phyloP scores from a whole-genome alignment of 2,329 filamentous ascomycete genomes.

The Trichoderma koningiopsis region DNA sequence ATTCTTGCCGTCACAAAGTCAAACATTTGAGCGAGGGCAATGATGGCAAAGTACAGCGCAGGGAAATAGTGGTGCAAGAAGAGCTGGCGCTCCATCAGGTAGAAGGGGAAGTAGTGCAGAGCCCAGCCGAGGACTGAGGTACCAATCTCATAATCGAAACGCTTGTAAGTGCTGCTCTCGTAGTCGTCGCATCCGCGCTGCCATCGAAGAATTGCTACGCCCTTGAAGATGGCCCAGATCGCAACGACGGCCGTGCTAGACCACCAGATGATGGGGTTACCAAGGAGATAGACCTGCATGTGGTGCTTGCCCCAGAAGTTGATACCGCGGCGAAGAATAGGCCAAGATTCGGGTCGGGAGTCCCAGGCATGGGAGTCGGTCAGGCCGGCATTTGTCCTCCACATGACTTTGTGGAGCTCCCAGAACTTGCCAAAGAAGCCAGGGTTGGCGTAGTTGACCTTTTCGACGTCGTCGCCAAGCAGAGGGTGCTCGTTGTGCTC shows the following conservation, averaged over 20 bases:
- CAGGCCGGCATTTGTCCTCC: constrained; percentile 94
- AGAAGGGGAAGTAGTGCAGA: constrained; percentile 99
- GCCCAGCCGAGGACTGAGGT: constrained; percentile 90
- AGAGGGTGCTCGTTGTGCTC: constrained; percentile 86
- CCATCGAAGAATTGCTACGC: constrained; percentile 84
- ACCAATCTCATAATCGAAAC: constrained; percentile 96
- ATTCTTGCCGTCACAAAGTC: constrained; percentile 82
- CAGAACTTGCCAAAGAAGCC: constrained; percentile 98
- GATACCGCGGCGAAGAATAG: constrained; percentile 87
- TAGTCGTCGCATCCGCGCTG: constrained; percentile 93
- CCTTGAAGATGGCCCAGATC: constrained; percentile 83
- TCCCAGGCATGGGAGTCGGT: constrained; percentile 98
- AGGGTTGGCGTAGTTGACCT: constrained; percentile 92
- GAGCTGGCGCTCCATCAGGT: constrained; percentile 94
- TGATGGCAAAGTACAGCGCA: constrained; percentile 90
- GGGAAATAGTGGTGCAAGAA: constrained; percentile 99
- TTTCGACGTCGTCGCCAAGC: constrained; percentile 75
- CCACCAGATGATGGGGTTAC: constrained; percentile 96
- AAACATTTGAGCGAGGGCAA: constrained; percentile 84
- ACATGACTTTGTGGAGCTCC: constrained; percentile 98
- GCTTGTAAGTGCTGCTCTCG: constrained; percentile 78
- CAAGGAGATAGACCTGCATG: constrained; percentile 93
- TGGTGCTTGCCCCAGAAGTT: constrained; percentile 98
- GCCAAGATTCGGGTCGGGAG: constrained; percentile 91
- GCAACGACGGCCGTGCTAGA: constrained; percentile 76